Base-by-base conservation (phyloP, 2,329 filamentous ascomycete genomes). In the Calonectria pauciramosa region DNA sequence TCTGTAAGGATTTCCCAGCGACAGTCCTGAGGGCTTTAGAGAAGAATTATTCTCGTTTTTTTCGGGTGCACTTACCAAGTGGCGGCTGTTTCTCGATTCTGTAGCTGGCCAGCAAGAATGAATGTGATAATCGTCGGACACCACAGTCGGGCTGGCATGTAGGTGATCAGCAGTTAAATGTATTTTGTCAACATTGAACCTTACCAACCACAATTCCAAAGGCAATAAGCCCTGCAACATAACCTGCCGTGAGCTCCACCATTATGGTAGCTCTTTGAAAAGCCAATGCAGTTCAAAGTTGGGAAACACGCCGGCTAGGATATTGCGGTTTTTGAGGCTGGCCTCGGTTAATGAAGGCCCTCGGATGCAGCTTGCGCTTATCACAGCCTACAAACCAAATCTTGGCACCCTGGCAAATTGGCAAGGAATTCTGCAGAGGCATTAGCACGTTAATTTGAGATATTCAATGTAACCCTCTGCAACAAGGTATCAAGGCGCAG, bases 121-220 rank as follows among this genome's bases (percentile, higher is more conserved):
- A 85, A 78, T 0, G 83, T 82, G 5, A 87, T 76, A n/a, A 82
- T 82, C 56, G 82, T 83, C 3, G 85, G 84, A 49, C 83, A 78
- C 41, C 84, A 80, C 51, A 86, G 76, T 72, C 84, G 84, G 20
- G 86, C 85, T 86, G 11, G 18, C 8, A 74, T 16, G 28, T 18
- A 41, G 10, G 28, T 16, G 18, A 11, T 38, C n/a, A 23, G 32
- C 16, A 9, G 20, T 11, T 8, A 4, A 26, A 28, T 10, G 4
- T 16, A 0, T 8, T 14, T 36, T 4, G 26, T 26, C 1, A 18
- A 18, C 13, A 20, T 4, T 52, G 10, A 16, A 26, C 10, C 78
- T 64, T 75, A 81, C 78, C 77, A 41, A 75, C 44, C 13, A 80
- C 74, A 13, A 81, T 71, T 34, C 71, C 73, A 59, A 78, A 75